These are phyloP conservation scores for Pythium angustatum DNA, from an alignment of 352 stramenopile species.

Conservation along the genomic window DNA sequence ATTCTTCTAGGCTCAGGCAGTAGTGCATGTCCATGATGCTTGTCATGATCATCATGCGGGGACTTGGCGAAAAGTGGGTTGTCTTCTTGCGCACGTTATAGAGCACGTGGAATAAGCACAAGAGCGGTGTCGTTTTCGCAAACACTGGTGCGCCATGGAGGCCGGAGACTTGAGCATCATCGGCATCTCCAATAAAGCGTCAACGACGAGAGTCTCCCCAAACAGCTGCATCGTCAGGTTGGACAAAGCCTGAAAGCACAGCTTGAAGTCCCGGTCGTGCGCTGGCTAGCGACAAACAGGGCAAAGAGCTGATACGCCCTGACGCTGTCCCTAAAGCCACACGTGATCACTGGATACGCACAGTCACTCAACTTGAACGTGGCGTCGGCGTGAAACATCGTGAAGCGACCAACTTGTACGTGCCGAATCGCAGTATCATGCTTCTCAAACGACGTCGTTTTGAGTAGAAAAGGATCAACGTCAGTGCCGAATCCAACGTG, in stretches of 20 bases:
- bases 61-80: neutral
- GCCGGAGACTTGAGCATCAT: neutral
- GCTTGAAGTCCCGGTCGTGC: neutral
- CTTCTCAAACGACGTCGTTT: neutral
- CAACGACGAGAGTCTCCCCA: neutral
- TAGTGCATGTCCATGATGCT: slow-evolving; percentile 5
- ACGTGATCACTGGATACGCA: neutral
- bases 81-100: neutral
- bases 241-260: neutral
- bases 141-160: neutral
- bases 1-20: neutral
- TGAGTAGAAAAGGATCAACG: neutral
- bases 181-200: neutral
- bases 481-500: neutral
- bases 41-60: neutral
- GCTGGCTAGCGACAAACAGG: neutral
- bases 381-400: neutral
- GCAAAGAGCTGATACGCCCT: neutral
- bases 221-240: no score
- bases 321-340: neutral
- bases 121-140: neutral
- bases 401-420: neutral
- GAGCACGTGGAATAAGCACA: slow-evolving; percentile 4
- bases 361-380: neutral
- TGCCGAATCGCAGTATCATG: neutral